Percentiles rank a stretch among this genome's conserved stretches.
phyloP scores from a whole-genome alignment of 495 filamentous ascomycete species.

The Lepraria neglecta region DNA sequence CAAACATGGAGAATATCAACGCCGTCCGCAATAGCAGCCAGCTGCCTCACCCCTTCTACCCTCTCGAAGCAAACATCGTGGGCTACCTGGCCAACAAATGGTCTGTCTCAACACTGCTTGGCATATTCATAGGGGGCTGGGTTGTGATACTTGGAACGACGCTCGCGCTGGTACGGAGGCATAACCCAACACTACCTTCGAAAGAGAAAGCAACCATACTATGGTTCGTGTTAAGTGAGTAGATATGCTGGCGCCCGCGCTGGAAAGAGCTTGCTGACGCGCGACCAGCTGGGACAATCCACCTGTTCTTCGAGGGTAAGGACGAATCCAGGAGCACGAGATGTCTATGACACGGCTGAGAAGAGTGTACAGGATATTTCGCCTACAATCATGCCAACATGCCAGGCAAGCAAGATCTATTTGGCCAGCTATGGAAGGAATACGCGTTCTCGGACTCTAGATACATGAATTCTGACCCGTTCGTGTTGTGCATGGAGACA shows the following conservation, averaged over 20 bases:
- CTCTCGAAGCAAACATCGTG: slow-evolving; percentile 52
- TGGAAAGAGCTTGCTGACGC: slow-evolving; percentile 26
- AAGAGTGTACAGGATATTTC: slow-evolving; percentile 56
- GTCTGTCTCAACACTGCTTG: slow-evolving; percentile 48
- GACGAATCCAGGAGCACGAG: not conserved
- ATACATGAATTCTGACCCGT: slow-evolving; percentile 69
- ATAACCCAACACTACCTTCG: slow-evolving; percentile 42
- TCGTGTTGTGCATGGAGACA: slow-evolving; percentile 78
- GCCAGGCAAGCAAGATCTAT: slow-evolving; percentile 53
- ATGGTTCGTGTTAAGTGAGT: slow-evolving; percentile 63
- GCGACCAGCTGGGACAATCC: slow-evolving; percentile 56
- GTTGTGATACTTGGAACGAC: slow-evolving; percentile 47
- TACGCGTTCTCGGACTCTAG: slow-evolving; percentile 78
- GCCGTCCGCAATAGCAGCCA: slow-evolving; percentile 8
- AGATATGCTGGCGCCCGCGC: not conserved
- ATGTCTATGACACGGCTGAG: slow-evolving; percentile 3
- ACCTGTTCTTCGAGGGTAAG: slow-evolving; percentile 71
- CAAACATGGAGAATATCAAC: slow-evolving; percentile 4
- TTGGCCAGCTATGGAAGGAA: slow-evolving; percentile 84
- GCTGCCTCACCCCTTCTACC: slow-evolving; percentile 60
- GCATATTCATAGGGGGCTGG: slow-evolving; percentile 47
- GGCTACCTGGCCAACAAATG: slow-evolving; percentile 57
- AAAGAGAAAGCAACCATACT: slow-evolving; percentile 52
- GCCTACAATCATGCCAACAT: slow-evolving; percentile 58
- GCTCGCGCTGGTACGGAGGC: slow-evolving; percentile 40